Evolutionary conservation across 345 rosid species (phyloP), one percentile per base, ranked within the genome.

Genomic region (Eucalyptus tenuipes): DNA sequence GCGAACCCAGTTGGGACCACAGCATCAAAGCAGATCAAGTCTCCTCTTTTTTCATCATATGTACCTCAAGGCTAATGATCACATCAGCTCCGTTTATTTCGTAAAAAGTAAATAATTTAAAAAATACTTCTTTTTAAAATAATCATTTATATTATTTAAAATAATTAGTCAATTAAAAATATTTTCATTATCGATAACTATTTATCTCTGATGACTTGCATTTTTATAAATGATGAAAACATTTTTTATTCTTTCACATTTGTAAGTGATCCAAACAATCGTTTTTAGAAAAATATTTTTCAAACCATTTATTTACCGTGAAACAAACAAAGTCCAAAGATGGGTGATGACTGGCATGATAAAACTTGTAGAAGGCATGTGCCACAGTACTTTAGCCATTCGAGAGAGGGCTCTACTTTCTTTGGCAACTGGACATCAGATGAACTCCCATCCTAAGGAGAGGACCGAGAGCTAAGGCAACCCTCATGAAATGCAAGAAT

Each of bases 261-360:
- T 55, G 0, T 24, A 55, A 55, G 3, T n/a, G n/a, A n/a, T n/a
- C n/a, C n/a, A n/a, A n/a, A n/a, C 1, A 24, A 55, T 24, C 3
- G 0, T 2, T 55, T 24, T 55, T 10, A 9, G 4, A 25, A 55
- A 55, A 22, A 55, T 4, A 20, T 4, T 9, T 22, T 55, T 24
- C 3, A 24, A 55, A 55, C 1, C 6, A 10, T 24, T 22, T 1
- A 1, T 10, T 55, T 10, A 22, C 29, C 2, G 0, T 3, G 0
- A 55, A 24, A 10, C 13, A 55, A 55, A 55, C 13, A 25, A 55
- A 55, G 61, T 55, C 13, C 10, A 2, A 8, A 55, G 5, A 55
- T 55, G 29, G 81, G 44, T 33, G 44, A 71, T 31, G 44, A 33
- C 44, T 71, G 13, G 81, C 44, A 10, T 71, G 13, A 71, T 71